These are phyloP conservation scores for Agarophyton chilense DNA, from an alignment of 23 red algal genomes.

Conservation along the genomic window DNA sequence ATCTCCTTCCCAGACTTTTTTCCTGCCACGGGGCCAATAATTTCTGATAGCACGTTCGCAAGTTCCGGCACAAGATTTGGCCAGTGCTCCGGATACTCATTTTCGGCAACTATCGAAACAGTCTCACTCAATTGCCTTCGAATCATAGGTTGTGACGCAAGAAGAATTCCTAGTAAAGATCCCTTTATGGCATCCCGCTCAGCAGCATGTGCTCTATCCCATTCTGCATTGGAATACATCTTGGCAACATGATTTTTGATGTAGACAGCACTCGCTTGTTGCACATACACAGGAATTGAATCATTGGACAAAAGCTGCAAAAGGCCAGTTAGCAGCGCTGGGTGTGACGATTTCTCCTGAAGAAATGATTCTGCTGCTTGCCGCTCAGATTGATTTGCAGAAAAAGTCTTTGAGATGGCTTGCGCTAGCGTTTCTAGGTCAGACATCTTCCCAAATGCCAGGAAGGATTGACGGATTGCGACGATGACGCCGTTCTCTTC, in stretches of 20 bases:
- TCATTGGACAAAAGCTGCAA: slow-evolving; percentile 75
- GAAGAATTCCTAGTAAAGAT: slow-evolving; percentile 50
- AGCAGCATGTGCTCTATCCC: slow-evolving; percentile 1
- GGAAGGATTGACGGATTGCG: neutral
- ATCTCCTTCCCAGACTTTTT: slow-evolving; percentile 13
- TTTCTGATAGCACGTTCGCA: neutral
- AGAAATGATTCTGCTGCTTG: slow-evolving; percentile 83
- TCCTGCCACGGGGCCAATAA: neutral
- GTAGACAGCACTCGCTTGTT: slow-evolving; percentile 89
- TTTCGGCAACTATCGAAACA: slow-evolving; percentile 71
- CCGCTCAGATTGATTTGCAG: slow-evolving; percentile 70
- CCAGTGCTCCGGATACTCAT: slow-evolving; percentile 88
- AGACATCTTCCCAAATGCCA: neutral
- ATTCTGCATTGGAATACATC: slow-evolving; percentile 64
- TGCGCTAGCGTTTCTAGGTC: slow-evolving; percentile 39
- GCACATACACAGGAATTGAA: slow-evolving; percentile 54
- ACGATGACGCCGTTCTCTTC: neutral
- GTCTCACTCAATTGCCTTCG: slow-evolving; percentile 81
- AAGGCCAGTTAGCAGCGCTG: slow-evolving; percentile 71
- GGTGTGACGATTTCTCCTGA: slow-evolving; percentile 10
- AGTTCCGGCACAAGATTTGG: slow-evolving; percentile 84
- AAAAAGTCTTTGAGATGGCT: slow-evolving; percentile 79
- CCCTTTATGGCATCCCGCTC: slow-evolving; percentile 70
- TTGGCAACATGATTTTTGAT: slow-evolving; percentile 86
- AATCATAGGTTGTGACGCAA: slow-evolving; percentile 44